A percentile compares a stretch with the other conserved stretches of the same genome.
Evolutionary conservation across 441 rosid species (phyloP).

Genomic region (Adansonia rubrostipa): DNA sequence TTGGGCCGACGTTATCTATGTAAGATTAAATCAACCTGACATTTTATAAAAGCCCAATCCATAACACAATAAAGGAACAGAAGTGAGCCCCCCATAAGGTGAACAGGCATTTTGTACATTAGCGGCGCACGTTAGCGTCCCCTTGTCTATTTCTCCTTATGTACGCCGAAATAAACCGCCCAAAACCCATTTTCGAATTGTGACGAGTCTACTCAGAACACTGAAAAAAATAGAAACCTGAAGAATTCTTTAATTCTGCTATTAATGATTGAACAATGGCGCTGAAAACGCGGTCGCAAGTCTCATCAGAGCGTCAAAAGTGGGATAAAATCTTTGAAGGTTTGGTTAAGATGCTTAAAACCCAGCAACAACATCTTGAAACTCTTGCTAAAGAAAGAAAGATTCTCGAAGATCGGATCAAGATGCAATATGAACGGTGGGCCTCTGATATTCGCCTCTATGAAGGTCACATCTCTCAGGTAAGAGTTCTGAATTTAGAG

Average conservation of each 20-base stretch:
- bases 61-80: not conserved
- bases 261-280: conserved; percentile 31
- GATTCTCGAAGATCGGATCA: conserved; percentile 61
- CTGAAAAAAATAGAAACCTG: not conserved
- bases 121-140: not conserved
- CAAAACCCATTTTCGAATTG: conserved; percentile 22
- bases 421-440: conserved; percentile 50
- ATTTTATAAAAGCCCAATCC: not conserved
- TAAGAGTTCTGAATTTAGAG: conserved; percentile 11
- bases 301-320: conserved; percentile 52
- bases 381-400: conserved; percentile 62
- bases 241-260: not conserved
- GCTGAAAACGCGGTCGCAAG: conserved; percentile 27
- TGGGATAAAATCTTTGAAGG: conserved; percentile 61
- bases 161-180: conserved; percentile 29
- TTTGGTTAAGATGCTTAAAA: conserved; percentile 51
- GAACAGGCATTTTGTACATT: not conserved
- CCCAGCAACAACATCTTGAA: conserved; percentile 64
- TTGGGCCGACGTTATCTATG: not conserved
- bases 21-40: not conserved
- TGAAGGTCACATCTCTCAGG: conserved; percentile 59
- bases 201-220: conserved; percentile 37
- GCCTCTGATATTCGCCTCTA: conserved; percentile 47
- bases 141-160: not conserved
- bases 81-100: conserved; percentile 11